Conservation (phyloP, 805 yeast species). For the Nakazawaea wyomingensis region DNA sequence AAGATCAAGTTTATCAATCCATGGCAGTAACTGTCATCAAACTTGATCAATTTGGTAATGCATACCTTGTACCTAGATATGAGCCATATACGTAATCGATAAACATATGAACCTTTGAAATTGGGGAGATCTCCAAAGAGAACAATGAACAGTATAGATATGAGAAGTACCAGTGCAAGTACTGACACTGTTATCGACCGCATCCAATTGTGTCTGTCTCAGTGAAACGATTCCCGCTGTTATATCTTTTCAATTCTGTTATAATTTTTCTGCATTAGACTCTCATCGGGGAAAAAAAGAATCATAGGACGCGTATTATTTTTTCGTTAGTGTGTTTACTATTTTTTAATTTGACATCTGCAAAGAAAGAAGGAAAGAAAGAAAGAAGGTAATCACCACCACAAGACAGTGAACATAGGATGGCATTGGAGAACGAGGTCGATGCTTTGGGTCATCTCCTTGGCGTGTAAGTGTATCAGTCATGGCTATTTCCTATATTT, state of each 20-base stretch:
- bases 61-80: conserved; percentile 6
- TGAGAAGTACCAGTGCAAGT: conserved; percentile 10
- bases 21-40: conserved; percentile 22
- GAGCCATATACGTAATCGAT: conserved; percentile 16
- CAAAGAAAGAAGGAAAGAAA: not conserved
- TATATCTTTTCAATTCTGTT: too few relatives aligned
- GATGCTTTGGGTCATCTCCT: conserved; percentile 7
- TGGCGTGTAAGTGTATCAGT: conserved; percentile 4
- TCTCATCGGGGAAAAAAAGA: too few relatives aligned
- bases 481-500: too few relatives aligned
- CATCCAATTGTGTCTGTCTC: too few relatives aligned
- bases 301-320: not conserved
- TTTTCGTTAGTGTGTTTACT: not conserved
- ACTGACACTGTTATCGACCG: conserved; percentile 1
- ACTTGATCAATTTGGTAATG: conserved; percentile 1
- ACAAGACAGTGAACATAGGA: too few relatives aligned
- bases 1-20: conserved; percentile 27
- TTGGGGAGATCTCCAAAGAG: conserved; percentile 47
- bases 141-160: conserved; percentile 23
- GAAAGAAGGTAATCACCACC: too few relatives aligned
- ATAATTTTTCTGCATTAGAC: too few relatives aligned
- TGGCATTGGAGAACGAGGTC: conserved; percentile 4
- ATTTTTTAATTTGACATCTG: too few relatives aligned
- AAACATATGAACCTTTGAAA: conserved; percentile 30
- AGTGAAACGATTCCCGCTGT: not conserved